phyloP scores from a whole-genome alignment of 257 asterid species.

The Euphrasia confusa region DNA sequence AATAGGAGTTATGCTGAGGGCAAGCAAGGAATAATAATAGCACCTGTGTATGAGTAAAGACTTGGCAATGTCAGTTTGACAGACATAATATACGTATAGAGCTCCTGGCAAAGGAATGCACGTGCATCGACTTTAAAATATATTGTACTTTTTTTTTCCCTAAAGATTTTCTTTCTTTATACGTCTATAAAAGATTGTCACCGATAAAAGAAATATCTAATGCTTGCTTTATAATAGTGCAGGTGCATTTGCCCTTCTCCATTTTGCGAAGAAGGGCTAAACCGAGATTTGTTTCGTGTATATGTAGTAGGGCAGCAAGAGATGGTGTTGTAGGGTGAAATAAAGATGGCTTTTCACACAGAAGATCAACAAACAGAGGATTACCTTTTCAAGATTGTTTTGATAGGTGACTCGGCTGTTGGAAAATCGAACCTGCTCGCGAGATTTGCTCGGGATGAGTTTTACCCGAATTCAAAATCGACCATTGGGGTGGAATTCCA shows the following conservation, averaged over 20 bases:
- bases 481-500: slow-evolving; percentile 97
- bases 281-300: not conserved
- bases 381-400: slow-evolving; percentile 78
- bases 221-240: not conserved
- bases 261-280: not conserved
- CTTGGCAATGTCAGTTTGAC: slow-evolving; percentile 12
- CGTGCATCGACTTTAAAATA: not conserved
- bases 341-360: slow-evolving; percentile 51
- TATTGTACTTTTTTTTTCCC: not conserved
- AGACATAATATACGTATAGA: slow-evolving; percentile 3
- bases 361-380: slow-evolving; percentile 70
- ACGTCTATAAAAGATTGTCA: not conserved
- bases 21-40: slow-evolving; percentile 4
- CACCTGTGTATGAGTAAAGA: slow-evolving; percentile 8
- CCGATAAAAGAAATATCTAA: not conserved
- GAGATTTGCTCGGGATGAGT: slow-evolving; percentile 91
- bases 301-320: slow-evolving; percentile 20
- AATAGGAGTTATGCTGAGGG: slow-evolving; percentile 19
- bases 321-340: slow-evolving; percentile 38
- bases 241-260: not conserved
- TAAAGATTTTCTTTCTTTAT: not conserved
- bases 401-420: slow-evolving; percentile 91
- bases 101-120: not conserved
- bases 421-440: slow-evolving; percentile 97
- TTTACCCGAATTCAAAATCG: slow-evolving; percentile 83